These are phyloP conservation scores for Xerocomus potaroensis DNA, from an alignment of 768 basidiomycete genomes.

Conservation along the genomic window DNA sequence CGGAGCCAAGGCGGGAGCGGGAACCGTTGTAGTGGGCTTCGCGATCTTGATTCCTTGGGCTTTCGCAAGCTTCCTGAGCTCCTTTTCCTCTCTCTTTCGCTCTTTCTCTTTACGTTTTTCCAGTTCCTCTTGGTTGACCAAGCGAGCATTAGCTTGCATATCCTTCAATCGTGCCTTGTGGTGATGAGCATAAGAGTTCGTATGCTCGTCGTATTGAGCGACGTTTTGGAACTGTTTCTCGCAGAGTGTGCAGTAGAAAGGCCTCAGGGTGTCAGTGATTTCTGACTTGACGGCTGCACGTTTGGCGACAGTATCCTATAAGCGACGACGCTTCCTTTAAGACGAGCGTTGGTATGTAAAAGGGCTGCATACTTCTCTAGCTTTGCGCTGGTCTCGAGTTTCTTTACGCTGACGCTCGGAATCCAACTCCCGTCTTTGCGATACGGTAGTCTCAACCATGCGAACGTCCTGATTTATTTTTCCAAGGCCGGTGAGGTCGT, in stretches of 20 bases:
- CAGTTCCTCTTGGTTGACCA: conserved; percentile 61
- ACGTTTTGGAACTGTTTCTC: conserved; percentile 87
- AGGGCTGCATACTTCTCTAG: conserved; percentile 58
- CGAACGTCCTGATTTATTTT: conserved; percentile 74
- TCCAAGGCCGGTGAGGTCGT: conserved; percentile 74
- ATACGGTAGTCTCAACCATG: conserved; percentile 83
- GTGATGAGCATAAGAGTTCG: conserved; percentile 84
- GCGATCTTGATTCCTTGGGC: conserved; percentile 73
- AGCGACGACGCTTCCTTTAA: conserved; percentile 1
- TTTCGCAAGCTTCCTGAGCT: conserved; percentile 76
- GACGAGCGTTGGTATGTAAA: conserved; percentile 2
- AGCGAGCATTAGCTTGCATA: conserved; percentile 71
- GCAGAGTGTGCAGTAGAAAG: conserved; percentile 80
- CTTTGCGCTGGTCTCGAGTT: conserved; percentile 68
- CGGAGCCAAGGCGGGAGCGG: conserved; percentile 14
- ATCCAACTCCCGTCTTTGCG: conserved; percentile 73
- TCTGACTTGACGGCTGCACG: conserved; percentile 64
- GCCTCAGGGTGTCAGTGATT: conserved; percentile 59
- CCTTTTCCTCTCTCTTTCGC: conserved; percentile 79
- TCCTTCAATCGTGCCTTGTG: conserved; percentile 80
- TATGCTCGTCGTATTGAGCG: conserved; percentile 85
- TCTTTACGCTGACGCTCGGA: conserved; percentile 80
- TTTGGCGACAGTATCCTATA: conserved; percentile 60
- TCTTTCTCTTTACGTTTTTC: conserved; percentile 84
- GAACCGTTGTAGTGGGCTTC: conserved; percentile 25